Conservation (phyloP, 2,329 filamentous ascomycete genomes). For the Fulvia fulva region DNA sequence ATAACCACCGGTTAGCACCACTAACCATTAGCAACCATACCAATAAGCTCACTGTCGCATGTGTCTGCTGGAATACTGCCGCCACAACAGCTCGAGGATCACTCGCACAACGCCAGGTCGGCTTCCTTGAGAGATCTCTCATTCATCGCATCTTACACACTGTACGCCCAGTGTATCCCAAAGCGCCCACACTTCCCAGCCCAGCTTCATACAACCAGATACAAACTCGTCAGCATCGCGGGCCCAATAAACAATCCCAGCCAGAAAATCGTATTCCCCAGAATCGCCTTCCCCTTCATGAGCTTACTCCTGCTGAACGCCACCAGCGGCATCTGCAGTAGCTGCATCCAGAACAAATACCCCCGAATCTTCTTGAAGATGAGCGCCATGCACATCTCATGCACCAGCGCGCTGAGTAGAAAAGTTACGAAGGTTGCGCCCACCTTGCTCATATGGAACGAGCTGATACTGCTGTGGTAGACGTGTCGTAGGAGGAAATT, state of each 20-base stretch:
- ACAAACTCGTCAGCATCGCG: constrained; percentile 56
- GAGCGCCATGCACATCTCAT: constrained; percentile 77
- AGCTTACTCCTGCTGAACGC: constrained; percentile 62
- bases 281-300: constrained; percentile 57
- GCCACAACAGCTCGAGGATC: too few species aligned
- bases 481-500: constrained; percentile 74
- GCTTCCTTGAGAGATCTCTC: neutral
- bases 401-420: constrained; percentile 64
- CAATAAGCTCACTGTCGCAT: too few species aligned
- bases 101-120: neutral
- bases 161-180: neutral
- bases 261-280: constrained; percentile 77
- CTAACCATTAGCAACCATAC: too few species aligned
- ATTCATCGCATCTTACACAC: neutral
- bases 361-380: constrained; percentile 74
- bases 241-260: constrained; percentile 72
- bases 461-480: constrained; percentile 72
- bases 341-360: constrained; percentile 68
- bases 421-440: constrained; percentile 74
- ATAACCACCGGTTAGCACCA: too few species aligned
- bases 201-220: constrained; percentile 37
- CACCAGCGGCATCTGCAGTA: constrained; percentile 70
- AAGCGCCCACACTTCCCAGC: neutral
- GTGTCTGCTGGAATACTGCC: too few species aligned
- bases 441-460: constrained; percentile 65